Evolutionary conservation across 1,139 yeast species (phyloP), one percentile per base, ranked within the genome.

Genomic region (Magnusiomyces ingens): DNA sequence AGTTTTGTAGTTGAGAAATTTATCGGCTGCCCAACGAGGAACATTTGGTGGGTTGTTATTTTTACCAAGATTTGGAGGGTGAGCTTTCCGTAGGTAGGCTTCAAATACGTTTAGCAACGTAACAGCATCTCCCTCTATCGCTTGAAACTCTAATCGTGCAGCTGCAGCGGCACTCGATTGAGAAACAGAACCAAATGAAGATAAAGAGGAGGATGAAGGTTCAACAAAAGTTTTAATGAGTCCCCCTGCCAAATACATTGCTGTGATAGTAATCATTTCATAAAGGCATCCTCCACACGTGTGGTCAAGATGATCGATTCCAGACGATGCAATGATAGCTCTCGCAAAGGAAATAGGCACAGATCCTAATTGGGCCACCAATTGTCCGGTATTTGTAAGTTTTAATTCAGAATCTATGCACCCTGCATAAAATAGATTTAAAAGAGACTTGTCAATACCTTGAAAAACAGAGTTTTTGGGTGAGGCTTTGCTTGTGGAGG

Each of bases 101-200:
- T 85, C 83, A 64, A 76, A 89, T 5, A 88, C 94, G 64, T 89
- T 89, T 58, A 89, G 72, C 59, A 89, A 69, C 0, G 96, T 86
- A 58, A 90, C 73, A 68, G 87, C 95, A 68, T 90, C 97, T 56
- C 97, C 96, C 63, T 87, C 94, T 61, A 85, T 89, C 1, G 93
- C 94, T 69, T 85, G 85, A 49, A 80, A 74, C 71, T 80, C 76
- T 65, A 84, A 83, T 54, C 64, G 67, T 37, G 57, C 60, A 4
- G 52, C 52, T 8, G 54, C 55, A 12, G 84, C 82, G 68, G 85
- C 93, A 3, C 93, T 89, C 57, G 83, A 76, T 67, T 85, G 84
- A 60, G 81, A 77, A 36, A 87, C 88, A 26, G 32, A 26, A 26
- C 8, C 32, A 5, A 8, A 26, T 26, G 32, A 4, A 26, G n/a